Conservation (phyloP, 2,329 filamentous ascomycete species). For the Reticulascus tulasneorum region DNA sequence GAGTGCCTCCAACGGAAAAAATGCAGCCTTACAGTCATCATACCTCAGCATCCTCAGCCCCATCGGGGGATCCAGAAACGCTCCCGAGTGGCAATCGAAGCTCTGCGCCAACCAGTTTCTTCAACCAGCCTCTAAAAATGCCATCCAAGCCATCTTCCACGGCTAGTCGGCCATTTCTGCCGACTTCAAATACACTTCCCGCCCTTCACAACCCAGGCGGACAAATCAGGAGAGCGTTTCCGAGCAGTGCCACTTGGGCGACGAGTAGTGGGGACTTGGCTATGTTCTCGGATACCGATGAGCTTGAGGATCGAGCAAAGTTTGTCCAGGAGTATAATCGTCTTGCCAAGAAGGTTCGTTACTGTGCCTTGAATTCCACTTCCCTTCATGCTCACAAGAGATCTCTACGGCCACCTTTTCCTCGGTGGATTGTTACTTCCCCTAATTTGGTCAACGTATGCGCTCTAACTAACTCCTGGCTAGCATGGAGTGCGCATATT, state of each 20-base stretch:
- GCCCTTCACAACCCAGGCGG: conserved; percentile 11
- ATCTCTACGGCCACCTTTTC: background rate
- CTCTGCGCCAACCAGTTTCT: conserved; percentile 11
- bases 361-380: background rate
- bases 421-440: no score
- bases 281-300: conserved; percentile 44
- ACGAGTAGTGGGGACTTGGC: conserved; percentile 49
- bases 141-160: background rate
- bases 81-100: conserved; percentile 6
- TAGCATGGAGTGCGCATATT: conserved; percentile 51
- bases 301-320: conserved; percentile 40
- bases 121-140: background rate
- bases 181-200: conserved; percentile 14
- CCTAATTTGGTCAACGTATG: no score
- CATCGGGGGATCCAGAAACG: conserved; percentile 19
- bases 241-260: conserved; percentile 54
- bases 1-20: no score
- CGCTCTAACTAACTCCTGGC: conserved; percentile 3
- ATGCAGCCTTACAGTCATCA: conserved; percentile 27
- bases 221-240: conserved; percentile 18
- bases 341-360: conserved; percentile 51
- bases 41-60: conserved; percentile 15
- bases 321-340: conserved; percentile 58
- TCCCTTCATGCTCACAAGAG: background rate
- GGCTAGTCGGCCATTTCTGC: background rate